phyloP scores from a whole-genome alignment of 306 rosid genomes.

The Arachis stenosperma region DNA sequence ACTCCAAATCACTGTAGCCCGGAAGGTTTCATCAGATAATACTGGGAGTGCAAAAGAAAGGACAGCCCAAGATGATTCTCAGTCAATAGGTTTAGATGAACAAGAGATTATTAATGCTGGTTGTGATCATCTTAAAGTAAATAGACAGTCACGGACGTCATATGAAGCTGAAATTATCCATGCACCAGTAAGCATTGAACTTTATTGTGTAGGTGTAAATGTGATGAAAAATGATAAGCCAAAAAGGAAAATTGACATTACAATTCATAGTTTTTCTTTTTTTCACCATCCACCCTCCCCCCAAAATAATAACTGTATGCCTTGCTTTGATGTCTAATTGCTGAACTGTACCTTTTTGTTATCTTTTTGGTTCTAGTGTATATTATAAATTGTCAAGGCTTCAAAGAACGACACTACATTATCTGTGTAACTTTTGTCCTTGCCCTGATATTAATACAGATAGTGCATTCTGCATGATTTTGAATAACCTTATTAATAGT shows the following conservation, averaged over 20 bases:
- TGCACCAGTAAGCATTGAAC: slow-evolving; percentile 46
- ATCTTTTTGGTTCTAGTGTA: slow-evolving; percentile 2
- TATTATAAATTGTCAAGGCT: neutral
- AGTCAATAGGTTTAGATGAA: slow-evolving; percentile 21
- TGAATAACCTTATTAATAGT: slow-evolving; percentile 13
- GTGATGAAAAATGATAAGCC: neutral
- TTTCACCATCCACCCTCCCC: too few relatives aligned
- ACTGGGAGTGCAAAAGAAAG: slow-evolving; percentile 31
- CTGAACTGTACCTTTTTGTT: too few relatives aligned
- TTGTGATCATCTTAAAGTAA: slow-evolving; percentile 43
- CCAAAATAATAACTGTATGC: neutral
- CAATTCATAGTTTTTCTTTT: too few relatives aligned
- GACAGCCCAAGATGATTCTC: slow-evolving; percentile 30
- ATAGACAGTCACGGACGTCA: slow-evolving; percentile 32
- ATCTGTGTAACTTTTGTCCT: slow-evolving; percentile 13
- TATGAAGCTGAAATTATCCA: slow-evolving; percentile 38
- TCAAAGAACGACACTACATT: slow-evolving; percentile 2
- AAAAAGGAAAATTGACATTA: slow-evolving; percentile 6
- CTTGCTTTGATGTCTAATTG: slow-evolving; percentile 11
- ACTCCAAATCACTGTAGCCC: slow-evolving; percentile 23
- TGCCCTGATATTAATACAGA: slow-evolving; percentile 5
- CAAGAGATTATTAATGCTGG: slow-evolving; percentile 11
- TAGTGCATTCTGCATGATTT: slow-evolving; percentile 4
- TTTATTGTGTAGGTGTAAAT: slow-evolving; percentile 33
- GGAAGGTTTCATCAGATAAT: slow-evolving; percentile 34